phyloP scores from a whole-genome alignment of 495 filamentous ascomycete species.

The Pseudotulostoma volvatum region DNA sequence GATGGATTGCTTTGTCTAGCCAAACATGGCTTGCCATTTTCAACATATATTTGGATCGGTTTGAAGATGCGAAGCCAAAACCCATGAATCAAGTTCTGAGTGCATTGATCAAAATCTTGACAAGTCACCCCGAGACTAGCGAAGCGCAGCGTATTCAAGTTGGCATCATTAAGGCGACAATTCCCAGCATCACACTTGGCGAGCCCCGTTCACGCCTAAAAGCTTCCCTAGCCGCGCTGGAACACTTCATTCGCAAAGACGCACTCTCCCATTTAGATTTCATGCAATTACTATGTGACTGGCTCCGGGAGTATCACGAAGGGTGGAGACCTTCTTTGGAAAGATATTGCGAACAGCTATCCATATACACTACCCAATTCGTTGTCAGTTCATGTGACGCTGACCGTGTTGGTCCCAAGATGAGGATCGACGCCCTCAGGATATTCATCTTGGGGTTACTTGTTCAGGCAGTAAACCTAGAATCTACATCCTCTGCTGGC shows the following conservation, averaged over 20 bases:
- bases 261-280: conserved; percentile 18
- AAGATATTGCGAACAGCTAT: conserved; percentile 17
- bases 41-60: conserved; percentile 54
- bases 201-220: conserved; percentile 27
- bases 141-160: conserved; percentile 9
- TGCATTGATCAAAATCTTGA: conserved; percentile 36
- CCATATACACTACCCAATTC: conserved; percentile 9
- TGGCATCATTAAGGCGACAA: conserved; percentile 11
- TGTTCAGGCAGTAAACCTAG: conserved; percentile 26
- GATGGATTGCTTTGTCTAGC: conserved; percentile 29
- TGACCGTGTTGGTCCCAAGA: conserved; percentile 2
- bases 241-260: conserved; percentile 25
- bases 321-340: conserved; percentile 17
- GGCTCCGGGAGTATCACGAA: conserved; percentile 18
- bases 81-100: conserved; percentile 58
- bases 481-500: conserved; percentile 48
- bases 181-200: conserved; percentile 24
- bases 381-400: conserved; percentile 3
- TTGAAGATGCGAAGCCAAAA: conserved; percentile 55
- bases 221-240: conserved; percentile 24
- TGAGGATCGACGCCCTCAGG: conserved; percentile 11
- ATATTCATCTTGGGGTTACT: conserved; percentile 24
- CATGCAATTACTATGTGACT: conserved; percentile 15
- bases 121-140: conserved; percentile 27
- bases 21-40: conserved; percentile 43